Evolutionary conservation across 2,329 filamentous ascomycete species (phyloP).

Genomic region (Trichoderma atrobrunneum): DNA sequence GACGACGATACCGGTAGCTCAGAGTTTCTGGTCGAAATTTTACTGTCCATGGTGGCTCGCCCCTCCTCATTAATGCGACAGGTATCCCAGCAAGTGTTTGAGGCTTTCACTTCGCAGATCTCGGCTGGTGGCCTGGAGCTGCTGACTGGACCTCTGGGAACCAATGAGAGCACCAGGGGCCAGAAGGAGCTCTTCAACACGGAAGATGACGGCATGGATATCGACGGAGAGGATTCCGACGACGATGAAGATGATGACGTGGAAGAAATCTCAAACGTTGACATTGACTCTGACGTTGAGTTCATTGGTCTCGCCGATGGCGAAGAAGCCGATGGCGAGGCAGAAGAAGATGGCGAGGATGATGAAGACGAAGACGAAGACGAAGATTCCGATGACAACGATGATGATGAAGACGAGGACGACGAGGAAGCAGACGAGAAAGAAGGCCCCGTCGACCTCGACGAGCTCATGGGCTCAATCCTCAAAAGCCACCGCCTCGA

Average conservation of each 20-base stretch:
- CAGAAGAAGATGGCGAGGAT: conserved; percentile 45
- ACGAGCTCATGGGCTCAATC: conserved; percentile 73
- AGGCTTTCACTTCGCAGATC: conserved; percentile 73
- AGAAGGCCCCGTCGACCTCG: conserved; percentile 51
- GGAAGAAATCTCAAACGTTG: conserved; percentile 42
- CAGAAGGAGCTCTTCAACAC: conserved; percentile 82
- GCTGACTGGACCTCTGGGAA: conserved; percentile 65
- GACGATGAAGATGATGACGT: conserved; percentile 44
- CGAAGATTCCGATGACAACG: conserved; percentile 44
- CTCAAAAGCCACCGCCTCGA: conserved; percentile 68
- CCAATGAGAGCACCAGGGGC: conserved; percentile 77
- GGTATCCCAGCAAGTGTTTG: conserved; percentile 84
- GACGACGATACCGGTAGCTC: conserved; percentile 58
- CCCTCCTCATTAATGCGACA: conserved; percentile 81
- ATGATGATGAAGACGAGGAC: conserved; percentile 41
- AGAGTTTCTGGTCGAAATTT: conserved; percentile 77
- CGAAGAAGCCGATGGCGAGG: conserved; percentile 41
- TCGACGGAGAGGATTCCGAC: conserved; percentile 44
- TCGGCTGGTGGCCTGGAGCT: conserved; percentile 68
- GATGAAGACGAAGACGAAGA: conserved; percentile 44
- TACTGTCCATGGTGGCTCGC: conserved; percentile 85
- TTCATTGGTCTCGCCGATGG: conserved; percentile 45
- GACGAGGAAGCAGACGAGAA: conserved; percentile 43
- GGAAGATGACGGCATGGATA: conserved; percentile 57
- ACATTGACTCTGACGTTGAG: conserved; percentile 48